Evolutionary conservation across 164 flowering plant species (phyloP), one percentile per base, ranked within the genome.

Genomic region (Nymphaea thermarum): DNA sequence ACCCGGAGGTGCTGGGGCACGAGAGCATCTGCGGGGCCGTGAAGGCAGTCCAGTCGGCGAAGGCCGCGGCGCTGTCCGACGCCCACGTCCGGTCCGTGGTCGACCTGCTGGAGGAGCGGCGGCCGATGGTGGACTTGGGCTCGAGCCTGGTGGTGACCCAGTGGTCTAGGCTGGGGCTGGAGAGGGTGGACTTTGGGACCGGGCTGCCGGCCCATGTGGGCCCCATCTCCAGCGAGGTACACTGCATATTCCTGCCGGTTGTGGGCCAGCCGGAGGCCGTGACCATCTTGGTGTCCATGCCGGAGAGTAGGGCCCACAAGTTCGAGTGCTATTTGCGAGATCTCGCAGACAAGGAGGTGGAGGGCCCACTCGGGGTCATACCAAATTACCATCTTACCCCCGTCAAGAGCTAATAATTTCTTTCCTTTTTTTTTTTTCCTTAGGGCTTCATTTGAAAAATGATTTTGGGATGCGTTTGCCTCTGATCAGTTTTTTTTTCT

Each of bases 191-290:
- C 77, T 93, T 93, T 67, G 98, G 98, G 18, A 78, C 74, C 68
- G 98, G 98, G 53, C 83, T 79, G 74, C 79, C 95, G 0, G 2
- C 83, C 59, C 87, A 87, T 43, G 84, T 93, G 91, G 96, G 98
- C 2, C 82, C 96, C 2, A 10, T 93, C 2, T 68, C 81, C 3
- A 85, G 94, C 70, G 97, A 90, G 55, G 79, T 88, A 43, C 89
- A 89, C 74, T 90, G 98, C 79, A 72, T 88, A 70, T 91, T 93
- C 71, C 79, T 93, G 67, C 98, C 98, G 12, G 93, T 87, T 2
- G 53, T 66, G 4, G 90, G 86, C 0, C 80, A 82, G 15, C 51
- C 62, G 6, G 72, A 83, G 8, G 83, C 89, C 0, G 79, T 79
- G 15, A 85, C 82, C 65, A 97, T 93, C 25, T 73, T 82, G 4